Base-by-base conservation (phyloP, 345 rosid species). In the Arabis alpina region DNA sequence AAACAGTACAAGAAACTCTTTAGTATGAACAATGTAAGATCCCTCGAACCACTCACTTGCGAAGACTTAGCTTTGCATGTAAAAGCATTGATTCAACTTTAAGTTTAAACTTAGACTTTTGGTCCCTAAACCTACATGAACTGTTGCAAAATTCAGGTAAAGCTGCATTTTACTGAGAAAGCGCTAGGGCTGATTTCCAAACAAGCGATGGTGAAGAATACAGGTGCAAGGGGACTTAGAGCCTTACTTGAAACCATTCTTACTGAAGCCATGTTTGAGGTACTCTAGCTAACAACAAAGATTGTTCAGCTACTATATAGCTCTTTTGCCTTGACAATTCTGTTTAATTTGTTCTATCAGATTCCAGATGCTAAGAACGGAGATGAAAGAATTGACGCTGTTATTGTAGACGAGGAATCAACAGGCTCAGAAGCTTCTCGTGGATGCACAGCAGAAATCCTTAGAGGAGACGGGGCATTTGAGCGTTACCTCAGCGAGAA, bases 191-290 rank as follows among this genome's bases (percentile, higher is more conserved):
- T 86, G 16, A 89, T 91, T 71, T 88, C 97, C 19, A 81, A 81
- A 80, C 90, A 81, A 73, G 96, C 98, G 7, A 89, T 85, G 91
- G 90, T 80, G 53, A 93, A 91, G 80, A 91, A 91, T 45, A 93
- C 98, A 0, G 97, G 98, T 67, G 98, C 98, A 3, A 85, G 98
- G 83, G 97, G 98, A 25, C 84, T 91, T 51, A 81, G 96, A 80
- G 86, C 97, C 80, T 70, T 93, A 71, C 81, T 93, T 48, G 98
- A 93, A 85, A 86, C 80, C 85, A 86, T 85, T 78, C 84, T 93
- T 30, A 91, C 88, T 19, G 98, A 93, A 83, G 80, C 98, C 66
- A 93, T 93, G 98, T 93, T 83, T 78, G 97, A 93, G 98, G 98
- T 89, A 87, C 62, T 16, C 44, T n/a, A 68, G 4, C 34, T 42